A percentile compares a stretch with the other conserved stretches of the same genome.
phyloP scores from a whole-genome alignment of 495 filamentous ascomycete genomes.

The Trichoderma reesei region DNA sequence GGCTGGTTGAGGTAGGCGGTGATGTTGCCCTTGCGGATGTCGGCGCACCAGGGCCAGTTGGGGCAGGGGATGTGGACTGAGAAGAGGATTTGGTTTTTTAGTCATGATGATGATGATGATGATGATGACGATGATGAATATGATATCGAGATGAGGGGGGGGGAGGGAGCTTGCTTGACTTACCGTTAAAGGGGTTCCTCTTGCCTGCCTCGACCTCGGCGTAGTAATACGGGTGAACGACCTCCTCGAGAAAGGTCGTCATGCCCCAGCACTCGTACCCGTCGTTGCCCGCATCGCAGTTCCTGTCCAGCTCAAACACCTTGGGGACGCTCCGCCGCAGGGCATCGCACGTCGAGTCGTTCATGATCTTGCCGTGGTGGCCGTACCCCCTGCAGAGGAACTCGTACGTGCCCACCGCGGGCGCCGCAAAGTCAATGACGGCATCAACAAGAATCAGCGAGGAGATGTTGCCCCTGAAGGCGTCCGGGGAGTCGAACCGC shows the following conservation, averaged over 20 bases:
- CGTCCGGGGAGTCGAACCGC: background rate
- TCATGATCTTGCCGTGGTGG: background rate
- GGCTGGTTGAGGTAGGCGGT: constrained; percentile 11
- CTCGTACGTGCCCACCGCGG: constrained; percentile 6
- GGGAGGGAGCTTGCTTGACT: background rate
- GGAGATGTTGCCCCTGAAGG: constrained; percentile 6
- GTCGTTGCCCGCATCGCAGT: background rate
- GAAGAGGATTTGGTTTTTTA: too few species aligned
- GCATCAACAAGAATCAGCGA: background rate
- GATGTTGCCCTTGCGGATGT: background rate
- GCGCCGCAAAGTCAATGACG: background rate
- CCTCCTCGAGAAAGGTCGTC: background rate
- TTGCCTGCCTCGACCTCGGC: background rate
- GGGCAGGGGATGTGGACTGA: constrained; percentile 7
- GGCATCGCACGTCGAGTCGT: background rate
- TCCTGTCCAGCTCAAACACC: background rate
- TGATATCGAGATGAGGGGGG: background rate
- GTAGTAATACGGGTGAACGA: background rate
- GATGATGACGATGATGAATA: too few species aligned
- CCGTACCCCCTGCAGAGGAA: background rate
- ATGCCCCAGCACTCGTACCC: background rate
- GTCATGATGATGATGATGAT: too few species aligned
- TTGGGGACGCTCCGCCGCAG: background rate
- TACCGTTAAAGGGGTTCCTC: constrained; percentile 8
- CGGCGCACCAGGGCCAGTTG: constrained; percentile 1